phyloP scores from a whole-genome alignment of 768 basidiomycete genomes.

The Paxillus involutus region DNA sequence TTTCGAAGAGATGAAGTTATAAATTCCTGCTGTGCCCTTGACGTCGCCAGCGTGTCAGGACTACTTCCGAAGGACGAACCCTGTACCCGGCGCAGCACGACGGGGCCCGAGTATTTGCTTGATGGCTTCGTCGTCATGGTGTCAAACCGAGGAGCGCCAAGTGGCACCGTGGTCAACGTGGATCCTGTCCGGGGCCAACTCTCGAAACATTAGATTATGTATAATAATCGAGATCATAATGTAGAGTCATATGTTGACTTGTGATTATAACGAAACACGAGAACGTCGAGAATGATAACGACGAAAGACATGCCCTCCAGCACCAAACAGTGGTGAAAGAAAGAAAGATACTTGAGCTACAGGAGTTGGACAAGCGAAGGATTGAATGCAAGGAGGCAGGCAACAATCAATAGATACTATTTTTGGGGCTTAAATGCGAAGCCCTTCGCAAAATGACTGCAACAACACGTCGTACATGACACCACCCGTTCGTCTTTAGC shows the following conservation, averaged over 20 bases:
- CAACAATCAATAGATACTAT: slow-evolving; percentile 1
- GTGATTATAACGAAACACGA: not conserved
- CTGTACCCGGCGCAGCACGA: too few relatives aligned
- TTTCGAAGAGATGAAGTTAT: too few relatives aligned
- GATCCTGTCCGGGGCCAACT: not conserved
- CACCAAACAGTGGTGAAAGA: not conserved
- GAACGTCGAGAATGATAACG: not conserved
- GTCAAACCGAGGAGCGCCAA: not conserved
- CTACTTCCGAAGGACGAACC: not conserved
- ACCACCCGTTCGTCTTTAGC: not conserved
- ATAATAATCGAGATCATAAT: not conserved
- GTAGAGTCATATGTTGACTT: not conserved
- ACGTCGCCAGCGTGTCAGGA: not conserved
- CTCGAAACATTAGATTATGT: not conserved
- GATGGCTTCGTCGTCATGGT: too few relatives aligned
- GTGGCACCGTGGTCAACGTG: too few relatives aligned
- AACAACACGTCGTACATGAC: not conserved
- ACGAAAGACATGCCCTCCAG: not conserved
- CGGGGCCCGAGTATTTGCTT: too few relatives aligned
- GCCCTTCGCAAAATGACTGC: slow-evolving; percentile 35
- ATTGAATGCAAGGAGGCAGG: not conserved
- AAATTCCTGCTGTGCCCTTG: not conserved
- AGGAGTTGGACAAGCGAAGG: not conserved
- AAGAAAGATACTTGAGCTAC: not conserved
- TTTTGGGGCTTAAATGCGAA: slow-evolving; percentile 39